Base-by-base conservation (phyloP, 208 protist species). In the Leishmania lainsoni region DNA sequence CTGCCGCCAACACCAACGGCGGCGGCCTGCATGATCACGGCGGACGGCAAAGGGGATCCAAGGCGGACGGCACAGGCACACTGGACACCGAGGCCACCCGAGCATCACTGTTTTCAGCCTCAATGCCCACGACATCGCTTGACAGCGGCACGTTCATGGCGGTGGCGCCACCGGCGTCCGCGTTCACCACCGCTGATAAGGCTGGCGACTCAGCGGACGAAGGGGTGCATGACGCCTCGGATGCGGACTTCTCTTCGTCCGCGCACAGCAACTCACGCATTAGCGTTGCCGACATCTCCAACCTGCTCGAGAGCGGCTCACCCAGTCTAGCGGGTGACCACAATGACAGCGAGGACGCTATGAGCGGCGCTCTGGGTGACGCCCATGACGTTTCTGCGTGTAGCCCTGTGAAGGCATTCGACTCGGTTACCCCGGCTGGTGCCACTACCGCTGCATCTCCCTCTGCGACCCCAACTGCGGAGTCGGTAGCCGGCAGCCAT, bases 241-340 rank as follows among this genome's bases (percentile, higher is more conserved):
- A n/a, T 39, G 71, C 63, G 70, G 83, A 83, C 61, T 48, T 66
- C 17, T 77, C 32, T n/a, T 59, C 48, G 26, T 76, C 76, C 22
- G 63, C 75, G 8, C 87, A 92, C 75, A 92, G 87, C 81, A 35
- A 73, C 56, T 92, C 90, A 10, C 61, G 86, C 63, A 94, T 94
- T 61, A 95, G 87, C 75, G 87, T 94, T 10, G 84, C 74, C 20
- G 81, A 83, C 73, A 91, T 96, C 75, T 72, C 86, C 1, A 86
- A 82, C 22, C 86, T 95, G 29, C 58, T 79, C 69, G 81, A 79
- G 74, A 61, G 68, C 74, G 22, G 45, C 39, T 73, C 80, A 61
- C 83, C 88, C 73, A 81, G 74, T 66, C 26, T 71, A 1, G 76
- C 39, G 45, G 76, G 65, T 54, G 78, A 76, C n/a, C 71, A 58